Evolutionary conservation across 495 filamentous ascomycete species (phyloP).

Genomic region (Penicillium chermesinum): DNA sequence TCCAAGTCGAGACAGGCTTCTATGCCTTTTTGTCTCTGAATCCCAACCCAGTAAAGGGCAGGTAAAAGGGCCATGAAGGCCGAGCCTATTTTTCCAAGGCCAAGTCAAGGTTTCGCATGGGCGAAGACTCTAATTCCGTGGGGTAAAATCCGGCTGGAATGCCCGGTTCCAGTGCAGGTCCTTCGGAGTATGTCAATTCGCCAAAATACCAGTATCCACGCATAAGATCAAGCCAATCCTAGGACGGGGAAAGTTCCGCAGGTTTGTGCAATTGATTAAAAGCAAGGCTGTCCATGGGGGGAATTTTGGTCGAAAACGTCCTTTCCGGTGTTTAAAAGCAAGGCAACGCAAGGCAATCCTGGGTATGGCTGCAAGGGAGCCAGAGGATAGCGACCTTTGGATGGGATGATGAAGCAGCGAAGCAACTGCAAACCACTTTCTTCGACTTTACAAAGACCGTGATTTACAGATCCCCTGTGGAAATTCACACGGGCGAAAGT

Average conservation of each 20-base stretch:
- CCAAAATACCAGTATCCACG: background rate
- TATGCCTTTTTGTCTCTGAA: background rate
- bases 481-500: conserved; percentile 28
- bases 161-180: conserved; percentile 2
- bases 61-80: background rate
- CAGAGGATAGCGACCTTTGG: conserved; percentile 4
- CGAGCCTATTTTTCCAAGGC: background rate
- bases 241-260: background rate
- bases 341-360: background rate
- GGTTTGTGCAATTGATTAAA: background rate
- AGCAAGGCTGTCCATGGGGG: background rate
- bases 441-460: background rate
- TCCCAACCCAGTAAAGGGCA: background rate
- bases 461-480: conserved; percentile 1
- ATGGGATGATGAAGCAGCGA: background rate
- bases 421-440: background rate
- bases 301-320: background rate
- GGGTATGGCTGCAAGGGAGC: background rate
- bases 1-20: background rate
- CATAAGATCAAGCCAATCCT: background rate
- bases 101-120: background rate
- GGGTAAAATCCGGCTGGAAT: background rate
- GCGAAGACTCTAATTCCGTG: background rate
- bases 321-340: conserved; percentile 1
- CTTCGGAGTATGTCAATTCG: background rate